A percentile compares a stretch with the other conserved stretches of the same genome.
phyloP scores from a whole-genome alignment of 2,329 filamentous ascomycete genomes.

The Claviceps sp. region DNA sequence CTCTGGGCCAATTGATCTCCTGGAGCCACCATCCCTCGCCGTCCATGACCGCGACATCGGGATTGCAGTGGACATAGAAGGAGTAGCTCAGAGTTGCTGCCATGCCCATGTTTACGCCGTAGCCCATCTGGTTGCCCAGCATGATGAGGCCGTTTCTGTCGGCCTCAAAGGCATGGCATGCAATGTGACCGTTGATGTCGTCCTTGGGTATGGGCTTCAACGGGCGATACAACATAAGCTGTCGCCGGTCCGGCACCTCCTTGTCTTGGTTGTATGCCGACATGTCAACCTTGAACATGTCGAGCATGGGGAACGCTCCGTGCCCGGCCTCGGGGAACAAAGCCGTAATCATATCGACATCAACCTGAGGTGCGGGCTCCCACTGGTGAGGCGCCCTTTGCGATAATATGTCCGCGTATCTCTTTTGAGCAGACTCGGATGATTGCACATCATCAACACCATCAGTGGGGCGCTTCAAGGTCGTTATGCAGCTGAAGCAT shows the following conservation, averaged over 20 bases:
- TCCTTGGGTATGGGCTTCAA: slow-evolving; percentile 26
- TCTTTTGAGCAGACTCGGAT: slow-evolving; percentile 22
- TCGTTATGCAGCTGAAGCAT: slow-evolving; percentile 37
- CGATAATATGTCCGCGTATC: slow-evolving; percentile 28
- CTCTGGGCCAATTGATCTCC: slow-evolving; percentile 35
- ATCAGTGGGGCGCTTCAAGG: slow-evolving; percentile 32
- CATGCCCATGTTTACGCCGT: slow-evolving; percentile 26
- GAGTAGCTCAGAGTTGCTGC: slow-evolving; percentile 36
- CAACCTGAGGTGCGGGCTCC: slow-evolving; percentile 31
- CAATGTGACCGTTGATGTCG: slow-evolving; percentile 30
- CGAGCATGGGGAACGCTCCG: slow-evolving; percentile 34
- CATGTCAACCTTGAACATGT: slow-evolving; percentile 44
- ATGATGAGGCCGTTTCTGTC: slow-evolving; percentile 42
- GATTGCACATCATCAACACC: slow-evolving; percentile 26
- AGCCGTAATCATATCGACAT: slow-evolving; percentile 27
- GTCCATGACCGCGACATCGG: slow-evolving; percentile 32
- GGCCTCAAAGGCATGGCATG: slow-evolving; percentile 35
- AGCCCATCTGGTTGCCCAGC: slow-evolving; percentile 34
- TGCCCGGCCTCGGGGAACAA: slow-evolving; percentile 23
- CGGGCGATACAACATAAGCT: slow-evolving; percentile 37
- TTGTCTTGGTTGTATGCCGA: slow-evolving; percentile 26
- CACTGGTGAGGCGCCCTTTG: slow-evolving; percentile 25
- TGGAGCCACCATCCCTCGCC: slow-evolving; percentile 39
- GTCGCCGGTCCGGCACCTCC: slow-evolving; percentile 29
- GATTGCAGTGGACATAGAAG: slow-evolving; percentile 39